phyloP scores from a whole-genome alignment of 2,329 filamentous ascomycete genomes.

The Ophiostoma quercus region DNA sequence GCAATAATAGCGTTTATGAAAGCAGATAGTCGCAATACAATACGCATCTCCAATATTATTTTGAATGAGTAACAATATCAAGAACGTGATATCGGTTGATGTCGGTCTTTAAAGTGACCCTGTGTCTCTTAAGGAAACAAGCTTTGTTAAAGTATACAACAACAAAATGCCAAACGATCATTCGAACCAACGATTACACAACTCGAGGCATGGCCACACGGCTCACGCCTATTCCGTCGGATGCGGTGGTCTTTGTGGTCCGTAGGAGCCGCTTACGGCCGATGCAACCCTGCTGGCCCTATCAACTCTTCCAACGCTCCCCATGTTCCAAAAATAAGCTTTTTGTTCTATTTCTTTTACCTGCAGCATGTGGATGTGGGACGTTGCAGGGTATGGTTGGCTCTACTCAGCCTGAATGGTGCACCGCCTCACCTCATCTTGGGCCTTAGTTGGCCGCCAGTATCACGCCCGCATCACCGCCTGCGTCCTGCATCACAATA shows the following conservation, averaged over 20 bases:
- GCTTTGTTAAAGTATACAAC: not conserved
- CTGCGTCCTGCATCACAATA: not conserved
- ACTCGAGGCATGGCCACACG: not conserved
- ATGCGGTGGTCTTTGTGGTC: not conserved
- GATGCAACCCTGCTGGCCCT: constrained; percentile 2
- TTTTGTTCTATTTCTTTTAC: not conserved
- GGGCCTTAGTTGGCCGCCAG: not conserved
- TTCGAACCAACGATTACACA: not conserved
- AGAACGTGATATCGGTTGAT: not conserved
- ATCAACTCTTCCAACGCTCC: not conserved
- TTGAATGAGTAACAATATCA: not conserved
- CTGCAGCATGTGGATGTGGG: not conserved
- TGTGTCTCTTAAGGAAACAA: not conserved
- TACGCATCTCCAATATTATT: not conserved
- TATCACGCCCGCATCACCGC: not conserved
- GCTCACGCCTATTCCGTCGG: not conserved
- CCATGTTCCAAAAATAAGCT: not conserved
- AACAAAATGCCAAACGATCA: not conserved
- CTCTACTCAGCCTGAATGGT: not conserved
- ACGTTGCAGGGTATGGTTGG: not conserved
- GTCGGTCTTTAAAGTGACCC: not conserved
- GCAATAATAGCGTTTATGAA: not conserved
- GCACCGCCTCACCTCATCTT: not conserved
- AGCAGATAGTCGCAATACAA: not conserved
- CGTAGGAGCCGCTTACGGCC: not conserved